phyloP scores from a whole-genome alignment of 805 yeast genomes.

The Candida ipomoeae region DNA sequence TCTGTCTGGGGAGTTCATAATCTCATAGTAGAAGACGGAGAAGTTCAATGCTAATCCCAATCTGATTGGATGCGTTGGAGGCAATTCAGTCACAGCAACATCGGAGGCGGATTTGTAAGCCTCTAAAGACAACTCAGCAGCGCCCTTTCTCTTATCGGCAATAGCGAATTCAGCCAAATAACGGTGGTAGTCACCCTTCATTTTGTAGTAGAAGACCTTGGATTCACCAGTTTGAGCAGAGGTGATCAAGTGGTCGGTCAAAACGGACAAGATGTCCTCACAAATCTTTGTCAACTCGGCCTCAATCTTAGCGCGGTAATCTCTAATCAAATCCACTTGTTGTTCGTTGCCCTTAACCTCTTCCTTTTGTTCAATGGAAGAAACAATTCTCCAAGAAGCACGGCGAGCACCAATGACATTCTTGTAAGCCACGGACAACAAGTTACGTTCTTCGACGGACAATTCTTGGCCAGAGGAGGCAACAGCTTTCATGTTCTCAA shows the following conservation, averaged over 20 bases:
- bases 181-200: slow-evolving; percentile 99
- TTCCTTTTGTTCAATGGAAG: slow-evolving; percentile 97
- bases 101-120: slow-evolving; percentile 95
- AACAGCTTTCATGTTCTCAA: slow-evolving; percentile 95
- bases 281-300: slow-evolving; percentile 87
- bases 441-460: slow-evolving; percentile 96
- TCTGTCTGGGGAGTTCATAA: slow-evolving; percentile 95
- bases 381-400: slow-evolving; percentile 98
- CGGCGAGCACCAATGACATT: slow-evolving; percentile 98
- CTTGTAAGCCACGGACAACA: slow-evolving; percentile 95
- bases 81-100: slow-evolving; percentile 93
- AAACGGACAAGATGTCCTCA: slow-evolving; percentile 85
- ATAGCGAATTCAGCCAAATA: slow-evolving; percentile 95
- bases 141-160: slow-evolving; percentile 85
- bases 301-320: slow-evolving; percentile 93
- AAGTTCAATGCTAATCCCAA: slow-evolving; percentile 96
- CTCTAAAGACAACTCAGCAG: slow-evolving; percentile 88
- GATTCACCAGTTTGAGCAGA: slow-evolving; percentile 96
- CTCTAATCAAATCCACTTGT: slow-evolving; percentile 86
- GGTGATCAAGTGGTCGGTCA: slow-evolving; percentile 86
- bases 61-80: slow-evolving; percentile 98
- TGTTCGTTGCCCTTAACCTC: slow-evolving; percentile 92
- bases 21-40: slow-evolving; percentile 97
- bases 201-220: slow-evolving; percentile 95
- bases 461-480: slow-evolving; percentile 94